A percentile compares a stretch with the other conserved stretches of the same genome.
Conservation (phyloP, 2,329 filamentous ascomycete species). For the Cryoendolithus antarcticus region DNA sequence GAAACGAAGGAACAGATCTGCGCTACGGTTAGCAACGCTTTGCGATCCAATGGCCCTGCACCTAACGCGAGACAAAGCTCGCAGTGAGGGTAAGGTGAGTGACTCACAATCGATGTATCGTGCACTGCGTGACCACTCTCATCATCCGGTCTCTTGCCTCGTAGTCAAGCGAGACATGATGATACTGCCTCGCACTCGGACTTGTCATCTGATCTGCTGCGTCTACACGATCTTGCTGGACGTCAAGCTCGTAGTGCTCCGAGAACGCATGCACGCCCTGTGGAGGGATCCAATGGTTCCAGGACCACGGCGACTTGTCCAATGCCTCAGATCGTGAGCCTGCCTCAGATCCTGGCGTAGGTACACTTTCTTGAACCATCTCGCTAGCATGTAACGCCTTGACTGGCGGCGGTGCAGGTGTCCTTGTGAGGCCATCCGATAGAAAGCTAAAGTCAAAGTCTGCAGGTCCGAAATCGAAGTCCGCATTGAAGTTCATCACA, state of each 20-base stretch:
- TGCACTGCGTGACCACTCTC: conserved; percentile 12
- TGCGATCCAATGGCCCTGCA: no score
- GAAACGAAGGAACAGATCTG: conserved; percentile 45
- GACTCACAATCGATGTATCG: conserved; percentile 3
- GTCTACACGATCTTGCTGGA: conserved; percentile 12
- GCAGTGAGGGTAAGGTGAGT: no score
- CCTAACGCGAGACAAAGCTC: no score
- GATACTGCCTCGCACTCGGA: conserved; percentile 8
- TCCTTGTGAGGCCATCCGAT: conserved; percentile 5
- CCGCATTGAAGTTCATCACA: conserved; percentile 16
- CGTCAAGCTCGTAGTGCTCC: conserved; percentile 14
- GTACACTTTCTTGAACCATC: background rate
- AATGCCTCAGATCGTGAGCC: conserved; percentile 14
- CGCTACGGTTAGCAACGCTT: background rate
- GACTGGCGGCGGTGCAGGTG: background rate
- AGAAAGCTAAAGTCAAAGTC: conserved; percentile 17
- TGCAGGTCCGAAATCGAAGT: conserved; percentile 11
- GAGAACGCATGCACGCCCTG: conserved; percentile 11
- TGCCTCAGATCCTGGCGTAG: conserved; percentile 3
- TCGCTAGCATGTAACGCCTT: no score
- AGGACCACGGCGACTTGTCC: conserved; percentile 14
- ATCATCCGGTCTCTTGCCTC: conserved; percentile 17
- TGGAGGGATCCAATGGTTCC: conserved; percentile 17
- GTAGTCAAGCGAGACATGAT: conserved; percentile 12
- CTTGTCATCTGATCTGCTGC: conserved; percentile 14